Conservation (phyloP, 257 asterid genomes). For the Knoxia roxburghii region DNA sequence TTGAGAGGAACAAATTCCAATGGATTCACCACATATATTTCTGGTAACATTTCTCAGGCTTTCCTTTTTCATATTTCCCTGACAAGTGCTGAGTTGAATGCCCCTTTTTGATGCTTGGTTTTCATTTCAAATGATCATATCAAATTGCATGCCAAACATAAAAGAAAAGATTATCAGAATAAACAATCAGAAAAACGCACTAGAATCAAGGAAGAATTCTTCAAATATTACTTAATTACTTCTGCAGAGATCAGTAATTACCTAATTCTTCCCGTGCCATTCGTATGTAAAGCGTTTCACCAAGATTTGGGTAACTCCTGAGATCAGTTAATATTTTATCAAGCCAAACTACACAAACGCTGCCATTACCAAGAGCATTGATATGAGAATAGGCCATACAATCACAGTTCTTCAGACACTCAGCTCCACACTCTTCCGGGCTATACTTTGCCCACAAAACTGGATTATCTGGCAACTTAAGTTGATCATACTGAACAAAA, state of each 20-base stretch:
- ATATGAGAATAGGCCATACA: slow-evolving; percentile 30
- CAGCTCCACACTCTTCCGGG: slow-evolving; percentile 4
- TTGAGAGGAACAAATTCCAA: no score
- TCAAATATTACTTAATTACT: background rate
- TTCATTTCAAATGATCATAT: background rate
- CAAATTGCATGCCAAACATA: no score
- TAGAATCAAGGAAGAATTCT: background rate
- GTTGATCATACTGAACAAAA: slow-evolving; percentile 19
- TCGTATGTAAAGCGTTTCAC: slow-evolving; percentile 25
- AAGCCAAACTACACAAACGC: slow-evolving; percentile 33
- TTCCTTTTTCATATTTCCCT: no score
- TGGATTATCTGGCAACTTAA: slow-evolving; percentile 33
- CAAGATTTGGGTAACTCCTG: slow-evolving; percentile 7
- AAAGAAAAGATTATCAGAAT: background rate
- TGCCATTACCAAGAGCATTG: slow-evolving; percentile 16
- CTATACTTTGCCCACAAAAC: slow-evolving; percentile 9
- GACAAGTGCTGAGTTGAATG: no score
- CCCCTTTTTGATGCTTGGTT: background rate
- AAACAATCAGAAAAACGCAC: background rate
- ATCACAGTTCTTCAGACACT: slow-evolving; percentile 30
- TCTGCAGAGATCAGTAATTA: background rate
- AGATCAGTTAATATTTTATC: slow-evolving; percentile 21
- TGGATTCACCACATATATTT: no score
- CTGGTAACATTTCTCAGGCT: no score
- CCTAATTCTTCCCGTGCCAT: slow-evolving; percentile 28